These are phyloP conservation scores for Cairneyella variabilis DNA, from an alignment of 495 filamentous ascomycete genomes.

Conservation along the genomic window DNA sequence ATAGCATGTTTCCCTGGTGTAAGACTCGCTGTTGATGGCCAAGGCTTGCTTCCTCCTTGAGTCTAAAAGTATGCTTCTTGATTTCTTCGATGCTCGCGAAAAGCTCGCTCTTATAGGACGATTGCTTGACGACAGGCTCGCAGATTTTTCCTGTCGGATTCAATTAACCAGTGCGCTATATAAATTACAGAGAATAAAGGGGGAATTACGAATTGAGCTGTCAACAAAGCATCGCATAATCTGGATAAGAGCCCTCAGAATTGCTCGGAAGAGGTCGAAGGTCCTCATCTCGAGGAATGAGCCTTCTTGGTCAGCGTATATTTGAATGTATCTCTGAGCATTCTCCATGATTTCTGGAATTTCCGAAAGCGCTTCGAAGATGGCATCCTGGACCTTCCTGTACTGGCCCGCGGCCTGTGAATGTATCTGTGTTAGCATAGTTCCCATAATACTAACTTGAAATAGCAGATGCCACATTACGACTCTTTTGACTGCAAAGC, in stretches of 20 bases:
- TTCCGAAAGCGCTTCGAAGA: conserved; percentile 2
- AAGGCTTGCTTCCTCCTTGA: neutral
- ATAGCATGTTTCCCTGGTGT: neutral
- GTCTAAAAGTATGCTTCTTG: conserved; percentile 1
- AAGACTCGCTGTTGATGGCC: neutral
- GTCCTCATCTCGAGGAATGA: neutral
- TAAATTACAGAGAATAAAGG: neutral
- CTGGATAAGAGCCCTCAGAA: neutral
- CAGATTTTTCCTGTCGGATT: neutral
- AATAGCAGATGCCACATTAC: neutral
- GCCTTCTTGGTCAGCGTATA: neutral
- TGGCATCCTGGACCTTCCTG: neutral
- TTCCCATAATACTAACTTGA: neutral
- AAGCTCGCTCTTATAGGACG: neutral
- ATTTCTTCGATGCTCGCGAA: neutral
- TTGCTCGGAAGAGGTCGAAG: neutral
- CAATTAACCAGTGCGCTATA: neutral
- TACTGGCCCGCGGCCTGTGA: neutral
- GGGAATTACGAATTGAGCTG: neutral
- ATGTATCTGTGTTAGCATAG: neutral
- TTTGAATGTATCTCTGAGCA: neutral
- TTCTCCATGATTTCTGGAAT: conserved; percentile 1
- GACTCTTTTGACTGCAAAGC: neutral
- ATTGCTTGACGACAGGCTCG: neutral
- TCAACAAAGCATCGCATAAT: conserved; percentile 2